Base-by-base conservation (phyloP, 2,329 filamentous ascomycete genomes). In the Dryadomyces quercus-mongolicae region DNA sequence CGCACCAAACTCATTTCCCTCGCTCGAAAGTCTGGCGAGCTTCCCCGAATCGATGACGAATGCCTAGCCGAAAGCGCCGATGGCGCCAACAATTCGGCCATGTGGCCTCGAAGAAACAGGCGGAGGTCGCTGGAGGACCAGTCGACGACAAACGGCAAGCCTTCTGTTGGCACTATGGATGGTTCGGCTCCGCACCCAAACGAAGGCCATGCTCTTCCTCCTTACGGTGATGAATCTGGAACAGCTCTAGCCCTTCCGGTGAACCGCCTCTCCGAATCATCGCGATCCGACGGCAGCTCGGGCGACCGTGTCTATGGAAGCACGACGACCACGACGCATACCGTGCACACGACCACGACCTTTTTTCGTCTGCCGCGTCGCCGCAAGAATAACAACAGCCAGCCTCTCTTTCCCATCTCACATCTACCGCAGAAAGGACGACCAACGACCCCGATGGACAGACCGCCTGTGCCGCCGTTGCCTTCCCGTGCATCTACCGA, bases 211-310 rank as follows among this genome's bases (percentile, higher is more conserved):
- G 22, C 42, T 13, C 73, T 72, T n/a, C 67, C 72, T 31, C 64
- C 79, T 31, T 84, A 84, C 55, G 75, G 77, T 48, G 81, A 84
- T 58, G 81, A 85, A 58, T 72, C 74, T 25, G 52, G 36, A 20
- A 54, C 81, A 15, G 74, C 80, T 2, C 71, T 88, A 56, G 81
- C 82, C 8, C 74, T 86, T 20, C 81, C 84, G 12, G 71, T 80
- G 34, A 77, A 79, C 58, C 76, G 88, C 44, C 71, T 86, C 31
- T 93, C 88, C 5, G 92, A 96, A 63, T 96, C 92, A 1, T 95
- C 90, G 2, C 81, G 87, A 60, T 96, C 92, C 31, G 91, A 96
- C 67, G 86, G 81, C 47, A 95, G 88, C 69, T 87, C 84, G 16
- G 81, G 77, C 45, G 85, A 91, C 62, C 73, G 74, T 44, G 71